Evolutionary conservation across 495 filamentous ascomycete genomes (phyloP), one percentile per base, ranked within the genome.

Genomic region (Xylaria longipes): DNA sequence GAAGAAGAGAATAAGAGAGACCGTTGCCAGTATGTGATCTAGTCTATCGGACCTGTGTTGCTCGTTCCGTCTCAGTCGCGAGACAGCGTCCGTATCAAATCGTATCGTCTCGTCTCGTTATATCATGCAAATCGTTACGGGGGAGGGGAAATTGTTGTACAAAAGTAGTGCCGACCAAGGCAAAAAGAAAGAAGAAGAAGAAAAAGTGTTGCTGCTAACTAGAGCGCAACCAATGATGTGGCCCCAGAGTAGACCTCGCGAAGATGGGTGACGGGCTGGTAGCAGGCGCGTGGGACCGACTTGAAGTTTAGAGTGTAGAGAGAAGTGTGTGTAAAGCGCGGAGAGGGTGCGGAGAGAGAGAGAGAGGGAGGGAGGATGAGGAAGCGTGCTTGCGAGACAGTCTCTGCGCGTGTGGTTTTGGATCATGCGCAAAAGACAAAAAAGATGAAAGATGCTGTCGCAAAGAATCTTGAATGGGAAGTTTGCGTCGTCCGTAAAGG

Each of bases 11-110:
- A 31, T n/a, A 25, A 2, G 45, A 60, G 11, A 60, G 39, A 68
- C 65, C 43, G 63, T 72, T 68, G 70, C 70, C 70, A 64, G 64
- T 58, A 62, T 56, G 68, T 70, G 54, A 11, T 70, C 68, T 70
- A 70, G 68, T 70, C 68, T 70, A 70, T 56, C 39, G 20, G 58
- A 41, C 17, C 52, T 50, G 52, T 71, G 52, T 66, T 45, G 39
- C 22, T 64, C 35, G 58, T 41, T 70, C 25, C 31, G 68, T 70
- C 25, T 56, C 58, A 46, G 46, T 64, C 61, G 27, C 39, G 45
- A 70, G 57, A 63, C 41, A 70, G 37, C 29, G 58, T 64, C 41
- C 14, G 69, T 57, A 35, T 65, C 62, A 60, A 57, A 48, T 71
- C 35, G 61, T 41, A 39, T 71, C 69, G 69, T 60, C 45, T 71